These are phyloP conservation scores for Chimonanthus praecox DNA, from an alignment of 164 flowering plant species.

Conservation along the genomic window DNA sequence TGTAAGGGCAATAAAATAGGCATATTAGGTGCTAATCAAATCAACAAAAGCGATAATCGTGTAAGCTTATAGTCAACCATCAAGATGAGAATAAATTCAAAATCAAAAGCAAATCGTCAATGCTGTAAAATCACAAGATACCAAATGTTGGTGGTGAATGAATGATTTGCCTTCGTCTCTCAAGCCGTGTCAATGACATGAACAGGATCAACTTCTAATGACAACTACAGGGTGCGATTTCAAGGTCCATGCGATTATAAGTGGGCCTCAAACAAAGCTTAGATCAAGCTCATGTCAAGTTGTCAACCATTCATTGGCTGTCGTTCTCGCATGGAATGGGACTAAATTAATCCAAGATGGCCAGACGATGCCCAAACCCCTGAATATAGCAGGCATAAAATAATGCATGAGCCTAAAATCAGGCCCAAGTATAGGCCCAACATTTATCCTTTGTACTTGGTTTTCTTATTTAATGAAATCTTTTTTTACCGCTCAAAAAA, in stretches of 20 bases:
- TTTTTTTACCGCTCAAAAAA: no score
- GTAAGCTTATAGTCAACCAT: neutral
- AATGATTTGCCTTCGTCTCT: neutral
- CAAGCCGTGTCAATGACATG: neutral
- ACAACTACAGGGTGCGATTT: neutral
- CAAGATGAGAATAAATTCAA: neutral
- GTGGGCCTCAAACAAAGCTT: neutral
- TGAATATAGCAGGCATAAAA: neutral
- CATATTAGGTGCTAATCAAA: neutral
- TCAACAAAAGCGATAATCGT: neutral
- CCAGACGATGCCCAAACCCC: neutral
- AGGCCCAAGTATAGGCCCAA: neutral
- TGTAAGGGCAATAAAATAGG: conserved; percentile 12
- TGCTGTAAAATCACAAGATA: neutral
- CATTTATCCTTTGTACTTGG: no score
- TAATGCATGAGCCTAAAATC: neutral
- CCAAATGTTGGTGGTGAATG: neutral
- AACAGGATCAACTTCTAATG: neutral
- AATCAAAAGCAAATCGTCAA: neutral
- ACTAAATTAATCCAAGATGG: neutral
- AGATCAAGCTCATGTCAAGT: neutral
- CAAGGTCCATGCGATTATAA: no score
- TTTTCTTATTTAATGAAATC: no score
- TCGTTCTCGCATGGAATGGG: neutral
- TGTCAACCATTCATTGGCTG: neutral